Conservation (phyloP, 2,329 filamentous ascomycete species). For the Exophiala spinifera region DNA sequence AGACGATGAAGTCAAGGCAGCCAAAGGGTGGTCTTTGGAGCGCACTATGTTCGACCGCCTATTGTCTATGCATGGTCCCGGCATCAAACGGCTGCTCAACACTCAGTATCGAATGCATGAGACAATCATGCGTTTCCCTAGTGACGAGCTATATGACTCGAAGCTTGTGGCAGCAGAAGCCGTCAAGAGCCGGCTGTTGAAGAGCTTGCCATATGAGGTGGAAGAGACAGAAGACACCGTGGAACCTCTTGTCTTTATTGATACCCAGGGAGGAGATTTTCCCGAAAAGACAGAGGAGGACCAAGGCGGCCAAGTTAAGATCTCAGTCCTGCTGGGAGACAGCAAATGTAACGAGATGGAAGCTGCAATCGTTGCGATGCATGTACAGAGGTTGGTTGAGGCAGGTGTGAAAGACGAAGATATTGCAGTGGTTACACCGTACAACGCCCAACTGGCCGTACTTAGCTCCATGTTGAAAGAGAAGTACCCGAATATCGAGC, state of each 20-base stretch:
- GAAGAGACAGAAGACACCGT: conserved; percentile 78
- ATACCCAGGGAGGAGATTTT: conserved; percentile 93
- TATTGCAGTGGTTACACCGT: conserved; percentile 91
- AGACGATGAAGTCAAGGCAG: conserved; percentile 30
- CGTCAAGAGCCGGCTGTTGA: conserved; percentile 72
- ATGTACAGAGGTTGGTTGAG: conserved; percentile 71
- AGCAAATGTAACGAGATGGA: conserved; percentile 94
- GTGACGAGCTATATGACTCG: conserved; percentile 78
- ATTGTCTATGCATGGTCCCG: conserved; percentile 72
- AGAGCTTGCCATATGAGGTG: conserved; percentile 73
- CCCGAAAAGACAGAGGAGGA: conserved; percentile 77
- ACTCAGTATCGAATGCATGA: conserved; percentile 99
- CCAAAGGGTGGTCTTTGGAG: conserved; percentile 65
- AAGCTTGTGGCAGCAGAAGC: conserved; percentile 75
- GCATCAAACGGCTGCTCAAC: conserved; percentile 91
- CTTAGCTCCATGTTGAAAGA: conserved; percentile 76
- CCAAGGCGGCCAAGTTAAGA: conserved; percentile 50
- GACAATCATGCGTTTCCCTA: conserved; percentile 91
- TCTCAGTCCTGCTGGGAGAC: conserved; percentile 58
- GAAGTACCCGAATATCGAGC: conserved; percentile 75
- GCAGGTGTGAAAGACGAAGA: conserved; percentile 78
- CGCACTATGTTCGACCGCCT: conserved; percentile 92
- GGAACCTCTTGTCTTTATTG: conserved; percentile 87
- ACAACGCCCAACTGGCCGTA: conserved; percentile 87
- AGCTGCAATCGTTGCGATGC: conserved; percentile 72